phyloP scores from a whole-genome alignment of 305 asterid species.

The Plantago coronopus region DNA sequence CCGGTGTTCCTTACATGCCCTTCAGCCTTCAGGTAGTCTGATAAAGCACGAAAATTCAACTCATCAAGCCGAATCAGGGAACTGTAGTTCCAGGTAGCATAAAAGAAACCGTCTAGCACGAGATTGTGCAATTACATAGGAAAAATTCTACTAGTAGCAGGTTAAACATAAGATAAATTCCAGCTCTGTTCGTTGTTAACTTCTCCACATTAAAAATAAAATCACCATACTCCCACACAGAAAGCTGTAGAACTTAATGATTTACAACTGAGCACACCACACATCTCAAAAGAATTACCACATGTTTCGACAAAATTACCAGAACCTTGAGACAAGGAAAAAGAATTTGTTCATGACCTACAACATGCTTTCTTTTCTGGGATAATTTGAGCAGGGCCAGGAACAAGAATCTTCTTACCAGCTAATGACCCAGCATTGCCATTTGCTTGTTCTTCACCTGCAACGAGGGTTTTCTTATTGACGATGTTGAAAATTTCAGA shows the following conservation, averaged over 20 bases:
- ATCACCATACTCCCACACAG: slow-evolving; percentile 19
- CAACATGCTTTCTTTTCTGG: slow-evolving; percentile 76
- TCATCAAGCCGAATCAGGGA: too few species aligned
- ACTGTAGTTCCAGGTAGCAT: too few species aligned
- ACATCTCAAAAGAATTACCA: slow-evolving; percentile 3
- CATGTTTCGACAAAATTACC: slow-evolving; percentile 20
- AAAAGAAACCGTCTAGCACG: too few species aligned
- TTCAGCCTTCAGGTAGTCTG: too few species aligned
- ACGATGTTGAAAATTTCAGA: slow-evolving; percentile 75
- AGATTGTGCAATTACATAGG: too few species aligned
- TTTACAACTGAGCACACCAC: slow-evolving; percentile 34
- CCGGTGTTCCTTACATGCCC: too few species aligned
- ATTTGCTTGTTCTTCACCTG: slow-evolving; percentile 47
- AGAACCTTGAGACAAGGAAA: background rate
- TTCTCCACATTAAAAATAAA: slow-evolving; percentile 25
- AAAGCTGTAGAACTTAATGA: slow-evolving; percentile 1
- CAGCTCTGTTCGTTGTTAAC: slow-evolving; percentile 9
- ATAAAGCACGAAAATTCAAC: too few species aligned
- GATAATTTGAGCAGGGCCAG: slow-evolving; percentile 74
- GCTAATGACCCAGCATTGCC: slow-evolving; percentile 55
- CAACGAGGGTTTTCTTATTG: slow-evolving; percentile 59
- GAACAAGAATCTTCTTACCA: slow-evolving; percentile 68
- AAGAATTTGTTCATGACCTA: slow-evolving; percentile 32
- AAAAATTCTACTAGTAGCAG: background rate
- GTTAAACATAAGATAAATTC: slow-evolving; percentile 20